phyloP scores from a whole-genome alignment of 345 rosid species.

The Crucihimalaya himalaica region DNA sequence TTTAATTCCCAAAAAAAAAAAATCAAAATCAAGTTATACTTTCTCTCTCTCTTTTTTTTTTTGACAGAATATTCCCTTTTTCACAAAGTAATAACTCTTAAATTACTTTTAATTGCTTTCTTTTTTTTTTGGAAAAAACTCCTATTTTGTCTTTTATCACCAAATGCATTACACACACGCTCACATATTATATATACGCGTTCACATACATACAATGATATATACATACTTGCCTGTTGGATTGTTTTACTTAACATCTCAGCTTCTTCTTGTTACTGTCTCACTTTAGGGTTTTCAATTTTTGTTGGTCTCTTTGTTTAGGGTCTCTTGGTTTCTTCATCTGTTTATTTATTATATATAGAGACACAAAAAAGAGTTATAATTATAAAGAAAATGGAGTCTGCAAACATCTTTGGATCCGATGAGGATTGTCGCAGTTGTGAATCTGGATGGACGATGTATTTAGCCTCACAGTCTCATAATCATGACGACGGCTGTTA shows the following conservation, averaged over 20 bases:
- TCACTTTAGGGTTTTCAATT: slow-evolving; percentile 37
- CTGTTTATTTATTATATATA: neutral
- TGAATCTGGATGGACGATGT: slow-evolving; percentile 73
- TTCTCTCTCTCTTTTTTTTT: neutral
- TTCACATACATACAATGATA: neutral
- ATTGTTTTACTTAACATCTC: slow-evolving; percentile 39
- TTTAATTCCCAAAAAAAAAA: slow-evolving; percentile 11
- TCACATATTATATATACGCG: slow-evolving; percentile 19
- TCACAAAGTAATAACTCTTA: neutral
- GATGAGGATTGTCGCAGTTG: slow-evolving; percentile 48
- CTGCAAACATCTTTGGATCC: slow-evolving; percentile 43
- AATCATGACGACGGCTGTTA: slow-evolving; percentile 29
- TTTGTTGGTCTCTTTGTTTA: slow-evolving; percentile 21
- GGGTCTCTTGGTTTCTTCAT: slow-evolving; percentile 29
- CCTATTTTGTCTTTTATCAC: slow-evolving; percentile 27
- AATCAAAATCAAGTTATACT: neutral
- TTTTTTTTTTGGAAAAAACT: neutral
- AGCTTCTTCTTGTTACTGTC: slow-evolving; percentile 32
- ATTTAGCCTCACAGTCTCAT: slow-evolving; percentile 50
- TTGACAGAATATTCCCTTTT: slow-evolving; percentile 17
- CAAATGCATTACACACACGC: slow-evolving; percentile 22
- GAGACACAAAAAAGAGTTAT: slow-evolving; percentile 1
- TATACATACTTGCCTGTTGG: slow-evolving; percentile 15
- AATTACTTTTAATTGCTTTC: neutral
- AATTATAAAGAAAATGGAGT: slow-evolving; percentile 44